These are phyloP conservation scores for Prosopis cineraria DNA, from an alignment of 306 rosid species.

Conservation along the genomic window DNA sequence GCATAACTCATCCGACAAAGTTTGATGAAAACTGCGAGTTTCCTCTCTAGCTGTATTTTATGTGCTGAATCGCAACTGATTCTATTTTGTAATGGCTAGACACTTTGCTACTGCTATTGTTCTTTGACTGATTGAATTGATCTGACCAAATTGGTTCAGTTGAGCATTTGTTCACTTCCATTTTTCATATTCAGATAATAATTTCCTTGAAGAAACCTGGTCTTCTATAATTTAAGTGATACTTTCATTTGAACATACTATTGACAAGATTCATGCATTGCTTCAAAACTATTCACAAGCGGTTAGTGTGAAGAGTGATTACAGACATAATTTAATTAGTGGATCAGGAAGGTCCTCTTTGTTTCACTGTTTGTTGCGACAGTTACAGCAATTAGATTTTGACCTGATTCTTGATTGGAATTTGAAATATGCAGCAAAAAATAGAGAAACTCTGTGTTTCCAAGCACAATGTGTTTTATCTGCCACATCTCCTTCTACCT, in stretches of 20 bases:
- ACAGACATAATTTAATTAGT: not conserved
- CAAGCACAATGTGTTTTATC: constrained; percentile 66
- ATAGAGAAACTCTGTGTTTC: constrained; percentile 51
- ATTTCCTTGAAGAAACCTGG: not conserved
- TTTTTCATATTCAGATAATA: not conserved
- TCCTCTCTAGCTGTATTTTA: not conserved
- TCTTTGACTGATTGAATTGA: not conserved
- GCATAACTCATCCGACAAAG: not conserved
- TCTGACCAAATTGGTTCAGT: not conserved
- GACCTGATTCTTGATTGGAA: constrained; percentile 5
- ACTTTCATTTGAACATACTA: constrained; percentile 5
- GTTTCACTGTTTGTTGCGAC: not conserved
- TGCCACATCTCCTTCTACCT: constrained; percentile 55
- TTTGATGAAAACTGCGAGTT: not conserved
- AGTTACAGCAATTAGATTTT: constrained; percentile 27
- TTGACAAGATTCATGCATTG: not conserved
- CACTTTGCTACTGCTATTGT: not conserved
- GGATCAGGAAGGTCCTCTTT: not conserved
- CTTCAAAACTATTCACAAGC: not conserved
- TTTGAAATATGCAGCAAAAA: constrained; percentile 57
- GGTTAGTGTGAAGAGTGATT: not conserved
- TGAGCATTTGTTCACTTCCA: not conserved
- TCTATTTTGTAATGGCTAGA: not conserved
- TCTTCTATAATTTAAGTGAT: not conserved
- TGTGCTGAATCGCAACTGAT: not conserved